Evolutionary conservation across 495 filamentous ascomycete genomes (phyloP).

Genomic region (Paragyromitra xinjiangensis): DNA sequence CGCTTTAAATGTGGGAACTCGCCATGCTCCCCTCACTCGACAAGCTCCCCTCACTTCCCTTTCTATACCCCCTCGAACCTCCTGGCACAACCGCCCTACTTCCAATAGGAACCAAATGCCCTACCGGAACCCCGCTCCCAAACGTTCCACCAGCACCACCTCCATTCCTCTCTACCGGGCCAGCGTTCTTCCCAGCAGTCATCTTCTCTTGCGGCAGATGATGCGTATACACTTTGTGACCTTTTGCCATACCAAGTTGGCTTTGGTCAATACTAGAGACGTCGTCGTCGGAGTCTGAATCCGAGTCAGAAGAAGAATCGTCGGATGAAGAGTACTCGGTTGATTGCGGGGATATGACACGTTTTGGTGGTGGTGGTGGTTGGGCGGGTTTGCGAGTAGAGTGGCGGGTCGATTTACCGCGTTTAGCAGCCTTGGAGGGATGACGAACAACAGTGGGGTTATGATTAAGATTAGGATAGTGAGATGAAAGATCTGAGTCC

Average conservation of each 20-base stretch:
- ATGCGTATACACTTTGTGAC: constrained; percentile 54
- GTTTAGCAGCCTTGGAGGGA: constrained; percentile 33
- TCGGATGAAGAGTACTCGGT: constrained; percentile 42
- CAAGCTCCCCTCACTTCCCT: constrained; percentile 52
- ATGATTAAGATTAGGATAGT: constrained; percentile 44
- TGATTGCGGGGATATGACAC: constrained; percentile 25
- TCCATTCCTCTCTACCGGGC: constrained; percentile 52
- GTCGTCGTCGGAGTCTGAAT: constrained; percentile 53
- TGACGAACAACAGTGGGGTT: constrained; percentile 38
- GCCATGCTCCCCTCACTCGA: constrained; percentile 48
- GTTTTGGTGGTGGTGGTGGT: constrained; percentile 27
- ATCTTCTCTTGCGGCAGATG: constrained; percentile 45
- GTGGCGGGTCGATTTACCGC: constrained; percentile 22
- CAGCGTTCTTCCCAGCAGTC: constrained; percentile 32
- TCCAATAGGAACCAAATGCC: constrained; percentile 45
- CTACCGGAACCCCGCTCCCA: constrained; percentile 52
- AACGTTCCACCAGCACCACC: constrained; percentile 54
- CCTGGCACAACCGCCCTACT: constrained; percentile 44
- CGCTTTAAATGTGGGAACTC: constrained; percentile 53
- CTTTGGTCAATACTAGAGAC: constrained; percentile 36
- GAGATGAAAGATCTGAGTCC: constrained; percentile 43
- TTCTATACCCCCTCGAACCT: constrained; percentile 52
- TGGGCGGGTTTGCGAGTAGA: constrained; percentile 18
- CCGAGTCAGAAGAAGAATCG: constrained; percentile 46
- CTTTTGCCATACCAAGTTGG: constrained; percentile 56